Base-by-base conservation (phyloP, 2,329 filamentous ascomycete genomes). In the Aspergillus flavus region DNA sequence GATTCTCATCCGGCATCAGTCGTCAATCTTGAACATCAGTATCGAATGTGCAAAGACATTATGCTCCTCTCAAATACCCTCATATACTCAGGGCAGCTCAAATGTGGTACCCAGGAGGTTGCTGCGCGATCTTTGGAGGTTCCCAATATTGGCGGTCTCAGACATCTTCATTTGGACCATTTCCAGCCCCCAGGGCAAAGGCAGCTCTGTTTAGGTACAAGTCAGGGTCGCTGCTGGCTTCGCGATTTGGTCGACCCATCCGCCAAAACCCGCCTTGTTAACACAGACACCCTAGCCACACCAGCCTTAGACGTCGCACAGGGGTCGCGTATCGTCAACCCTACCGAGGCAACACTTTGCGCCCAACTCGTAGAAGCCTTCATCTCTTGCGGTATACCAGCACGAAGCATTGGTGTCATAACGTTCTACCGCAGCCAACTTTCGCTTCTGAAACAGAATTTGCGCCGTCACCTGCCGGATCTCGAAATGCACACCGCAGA, bases 401-500 rank as follows among this genome's bases (percentile, higher is more conserved):
- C 91, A 0, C 81, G 82, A 0, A 91, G 94, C 58, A 93, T 99
- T 61, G 95, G 95, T 54, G 91, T 99, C 68, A 97, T 99, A 81
- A 97, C 95, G 19, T 93, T 97, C 78, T 99, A 99, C 78, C 91
- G 95, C 63, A 94, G 91, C 6, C 95, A 99, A 77, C 87, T 99
- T 1, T 89, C 92, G 0, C 82, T 97, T 2, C 84, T 99, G 1
- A 91, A 92, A 67, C 87, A 94, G 64, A 84, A 84, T 12, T 86
- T 97, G 39, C 86, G 87, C 36, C 82, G 80, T 48, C 78, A 84
- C 69, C 80, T 83, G 0, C 79, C 83, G 0, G 86, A 86, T 2
- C 88, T 99, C 1, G 95, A 99, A 78, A 93, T 98, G 85, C 93
- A 99, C 78, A 98, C 95, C 0, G 94, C 95, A 3, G 95, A 99